Evolutionary conservation across 2,329 filamentous ascomycete genomes (phyloP).

Genomic region (Colletotrichum sojae): DNA sequence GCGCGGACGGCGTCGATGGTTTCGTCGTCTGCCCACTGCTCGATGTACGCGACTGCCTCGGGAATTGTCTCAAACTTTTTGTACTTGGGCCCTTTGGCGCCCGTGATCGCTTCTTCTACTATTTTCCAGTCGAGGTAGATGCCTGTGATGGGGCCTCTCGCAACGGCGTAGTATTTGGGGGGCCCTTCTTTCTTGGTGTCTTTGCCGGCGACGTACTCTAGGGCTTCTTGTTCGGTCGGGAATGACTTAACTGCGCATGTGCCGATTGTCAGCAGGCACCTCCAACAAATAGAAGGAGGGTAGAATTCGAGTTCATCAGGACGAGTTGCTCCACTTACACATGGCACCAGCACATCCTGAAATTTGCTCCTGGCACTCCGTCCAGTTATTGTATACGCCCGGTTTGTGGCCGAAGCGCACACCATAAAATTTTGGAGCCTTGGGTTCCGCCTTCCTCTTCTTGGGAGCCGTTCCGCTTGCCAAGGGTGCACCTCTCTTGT

Average conservation of each 20-base stretch:
- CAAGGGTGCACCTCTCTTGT: constrained; percentile 33
- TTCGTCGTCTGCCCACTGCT: constrained; percentile 59
- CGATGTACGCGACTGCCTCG: constrained; percentile 86
- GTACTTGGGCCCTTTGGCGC: constrained; percentile 78
- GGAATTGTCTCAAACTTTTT: constrained; percentile 77
- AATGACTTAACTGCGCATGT: constrained; percentile 82
- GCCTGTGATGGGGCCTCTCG: constrained; percentile 69
- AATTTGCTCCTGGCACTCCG: constrained; percentile 73
- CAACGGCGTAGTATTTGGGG: constrained; percentile 73
- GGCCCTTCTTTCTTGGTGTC: constrained; percentile 49
- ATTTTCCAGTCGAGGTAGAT: constrained; percentile 77
- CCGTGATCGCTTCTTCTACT: constrained; percentile 80
- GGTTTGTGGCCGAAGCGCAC: constrained; percentile 69
- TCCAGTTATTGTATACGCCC: constrained; percentile 70
- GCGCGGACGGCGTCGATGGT: constrained; percentile 60
- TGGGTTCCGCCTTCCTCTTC: constrained; percentile 64
- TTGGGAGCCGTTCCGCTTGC: constrained; percentile 47
- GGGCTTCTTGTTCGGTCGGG: constrained; percentile 79
- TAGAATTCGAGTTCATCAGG: too few relatives aligned
- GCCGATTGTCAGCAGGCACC: constrained; percentile 1
- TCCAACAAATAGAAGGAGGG: neutral
- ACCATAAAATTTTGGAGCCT: constrained; percentile 72
- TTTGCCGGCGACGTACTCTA: constrained; percentile 80
- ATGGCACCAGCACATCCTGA: constrained; percentile 74
- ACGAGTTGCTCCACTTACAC: constrained; percentile 66